Conservation (phyloP, 148 eudicot species). For the Arctostaphylos glauca region DNA sequence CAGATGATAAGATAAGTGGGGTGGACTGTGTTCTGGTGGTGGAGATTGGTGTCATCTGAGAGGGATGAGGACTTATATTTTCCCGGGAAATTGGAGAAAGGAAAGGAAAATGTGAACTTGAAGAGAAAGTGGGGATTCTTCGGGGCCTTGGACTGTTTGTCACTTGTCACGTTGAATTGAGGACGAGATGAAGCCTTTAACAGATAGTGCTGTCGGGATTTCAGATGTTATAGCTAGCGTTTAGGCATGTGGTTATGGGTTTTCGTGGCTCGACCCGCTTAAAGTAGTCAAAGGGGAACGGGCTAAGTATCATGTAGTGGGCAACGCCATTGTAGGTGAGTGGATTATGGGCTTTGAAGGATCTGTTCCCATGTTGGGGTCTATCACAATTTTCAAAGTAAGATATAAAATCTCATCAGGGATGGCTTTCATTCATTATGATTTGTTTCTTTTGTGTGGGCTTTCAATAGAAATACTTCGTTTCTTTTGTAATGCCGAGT, state of each 20-base stretch:
- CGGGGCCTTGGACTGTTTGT: background rate
- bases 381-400: too few species aligned
- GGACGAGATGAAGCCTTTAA: background rate
- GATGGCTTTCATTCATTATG: too few species aligned
- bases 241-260: too few species aligned
- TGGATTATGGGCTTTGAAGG: too few species aligned
- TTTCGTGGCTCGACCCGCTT: background rate
- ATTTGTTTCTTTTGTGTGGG: too few species aligned
- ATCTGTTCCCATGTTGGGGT: too few species aligned
- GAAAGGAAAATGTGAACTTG: background rate
- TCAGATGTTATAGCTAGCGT: background rate
- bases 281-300: background rate
- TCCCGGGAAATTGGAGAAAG: background rate
- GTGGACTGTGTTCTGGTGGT: background rate
- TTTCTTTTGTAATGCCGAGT: too few species aligned
- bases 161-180: background rate
- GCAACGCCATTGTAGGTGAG: background rate
- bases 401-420: too few species aligned
- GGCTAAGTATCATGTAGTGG: background rate
- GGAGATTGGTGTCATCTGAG: conserved; percentile 9
- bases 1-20: conserved; percentile 1
- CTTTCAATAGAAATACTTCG: too few species aligned
- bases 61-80: conserved; percentile 1
- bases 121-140: background rate
- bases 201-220: background rate